Evolutionary conservation across 805 yeast genomes (phyloP).

Genomic region (Kodamaea kakaduensis): DNA sequence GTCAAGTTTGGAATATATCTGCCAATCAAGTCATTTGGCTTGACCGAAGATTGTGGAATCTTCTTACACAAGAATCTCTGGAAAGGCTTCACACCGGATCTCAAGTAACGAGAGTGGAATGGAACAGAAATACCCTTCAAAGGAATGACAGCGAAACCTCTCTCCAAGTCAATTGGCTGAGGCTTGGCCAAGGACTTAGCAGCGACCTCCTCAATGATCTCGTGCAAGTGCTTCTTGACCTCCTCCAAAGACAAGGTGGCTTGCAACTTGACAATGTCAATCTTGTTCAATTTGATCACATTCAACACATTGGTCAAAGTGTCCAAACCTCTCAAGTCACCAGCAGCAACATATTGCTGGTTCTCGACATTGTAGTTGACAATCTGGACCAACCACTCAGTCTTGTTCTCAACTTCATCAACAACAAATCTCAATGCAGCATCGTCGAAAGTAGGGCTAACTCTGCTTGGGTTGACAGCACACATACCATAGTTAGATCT

Average conservation of each 20-base stretch:
- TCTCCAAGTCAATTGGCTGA: slow-evolving; percentile 94
- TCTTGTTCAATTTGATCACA: slow-evolving; percentile 88
- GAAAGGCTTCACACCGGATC: slow-evolving; percentile 99
- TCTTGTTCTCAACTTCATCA: slow-evolving; percentile 75
- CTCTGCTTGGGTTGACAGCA: slow-evolving; percentile 96
- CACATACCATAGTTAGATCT: slow-evolving; percentile 99
- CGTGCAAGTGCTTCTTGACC: slow-evolving; percentile 82
- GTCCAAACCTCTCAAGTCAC: slow-evolving; percentile 94
- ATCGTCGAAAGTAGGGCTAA: slow-evolving; percentile 82
- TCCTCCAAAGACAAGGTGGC: slow-evolving; percentile 79
- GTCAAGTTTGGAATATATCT: slow-evolving; percentile 98
- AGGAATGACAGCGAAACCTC: slow-evolving; percentile 98
- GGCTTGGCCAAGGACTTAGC: slow-evolving; percentile 80
- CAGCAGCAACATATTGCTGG: slow-evolving; percentile 98
- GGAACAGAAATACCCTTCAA: slow-evolving; percentile 99
- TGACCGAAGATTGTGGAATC: slow-evolving; percentile 90
- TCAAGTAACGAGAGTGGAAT: slow-evolving; percentile 97
- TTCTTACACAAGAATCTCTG: slow-evolving; percentile 95
- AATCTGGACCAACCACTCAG: slow-evolving; percentile 94
- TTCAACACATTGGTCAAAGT: slow-evolving; percentile 90
- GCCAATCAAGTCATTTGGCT: slow-evolving; percentile 88
- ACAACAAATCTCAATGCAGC: slow-evolving; percentile 93
- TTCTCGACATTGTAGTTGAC: slow-evolving; percentile 98
- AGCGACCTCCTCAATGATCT: slow-evolving; percentile 82
- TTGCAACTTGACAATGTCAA: slow-evolving; percentile 85